phyloP scores from a whole-genome alignment of 2,329 filamentous ascomycete genomes.

The Aspergillus fructus region DNA sequence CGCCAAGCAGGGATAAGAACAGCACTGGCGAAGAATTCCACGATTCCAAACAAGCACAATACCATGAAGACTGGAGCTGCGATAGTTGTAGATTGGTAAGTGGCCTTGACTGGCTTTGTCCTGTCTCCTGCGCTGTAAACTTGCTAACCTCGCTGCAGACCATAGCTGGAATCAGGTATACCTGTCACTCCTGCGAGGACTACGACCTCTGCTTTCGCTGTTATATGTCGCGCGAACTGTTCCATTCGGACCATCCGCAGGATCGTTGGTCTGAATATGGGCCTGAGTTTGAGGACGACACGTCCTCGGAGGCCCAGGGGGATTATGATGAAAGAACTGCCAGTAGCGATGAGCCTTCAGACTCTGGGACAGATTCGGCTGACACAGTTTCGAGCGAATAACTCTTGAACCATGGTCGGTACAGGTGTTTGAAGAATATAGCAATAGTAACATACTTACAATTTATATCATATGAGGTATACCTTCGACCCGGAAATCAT shows the following conservation, averaged over 20 bases:
- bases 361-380: too few relatives aligned
- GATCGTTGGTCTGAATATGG: neutral
- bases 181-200: neutral
- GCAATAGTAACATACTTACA: too few relatives aligned
- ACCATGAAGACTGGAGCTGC: neutral
- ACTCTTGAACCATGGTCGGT: too few relatives aligned
- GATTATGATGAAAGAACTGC: neutral
- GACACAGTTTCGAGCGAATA: too few relatives aligned
- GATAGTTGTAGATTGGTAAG: neutral
- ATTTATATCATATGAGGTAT: too few relatives aligned
- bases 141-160: neutral
- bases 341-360: neutral
- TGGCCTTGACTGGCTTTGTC: too few relatives aligned
- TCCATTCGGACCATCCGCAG: neutral
- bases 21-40: neutral
- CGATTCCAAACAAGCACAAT: neutral
- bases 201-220: neutral
- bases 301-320: too few relatives aligned
- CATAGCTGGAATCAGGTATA: neutral
- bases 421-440: too few relatives aligned
- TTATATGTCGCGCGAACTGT: neutral
- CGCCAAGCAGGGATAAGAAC: neutral
- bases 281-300: neutral
- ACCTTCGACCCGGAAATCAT: too few relatives aligned
- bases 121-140: neutral